These are phyloP conservation scores for Ophidiomyces ophidiicola DNA, from an alignment of 2,329 filamentous ascomycete genomes.

Conservation along the genomic window DNA sequence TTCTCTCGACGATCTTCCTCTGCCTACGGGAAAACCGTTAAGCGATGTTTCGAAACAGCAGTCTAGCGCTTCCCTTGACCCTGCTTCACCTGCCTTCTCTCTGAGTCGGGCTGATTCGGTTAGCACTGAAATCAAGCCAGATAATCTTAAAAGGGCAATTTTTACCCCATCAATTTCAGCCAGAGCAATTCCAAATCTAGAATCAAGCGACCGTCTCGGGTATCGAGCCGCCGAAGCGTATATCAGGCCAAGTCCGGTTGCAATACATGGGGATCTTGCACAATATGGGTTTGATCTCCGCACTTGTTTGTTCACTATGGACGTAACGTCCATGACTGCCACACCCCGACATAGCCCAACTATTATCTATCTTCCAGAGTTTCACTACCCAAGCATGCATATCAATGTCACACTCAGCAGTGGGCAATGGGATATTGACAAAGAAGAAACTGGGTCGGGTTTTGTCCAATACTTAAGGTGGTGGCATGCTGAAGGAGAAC, in stretches of 20 bases:
- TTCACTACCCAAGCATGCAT: slow-evolving; percentile 70
- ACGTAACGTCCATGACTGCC: slow-evolving; percentile 49
- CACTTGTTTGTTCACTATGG: slow-evolving; percentile 63
- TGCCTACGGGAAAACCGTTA: slow-evolving; percentile 29
- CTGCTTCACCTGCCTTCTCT: slow-evolving; percentile 43
- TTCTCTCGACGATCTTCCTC: slow-evolving; percentile 64
- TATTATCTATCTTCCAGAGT: slow-evolving; percentile 74
- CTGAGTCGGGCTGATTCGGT: slow-evolving; percentile 37
- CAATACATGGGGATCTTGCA: slow-evolving; percentile 57
- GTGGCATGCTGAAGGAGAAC: slow-evolving; percentile 85
- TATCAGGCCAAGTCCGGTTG: slow-evolving; percentile 69
- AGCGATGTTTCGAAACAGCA: slow-evolving; percentile 26
- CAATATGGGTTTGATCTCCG: slow-evolving; percentile 72
- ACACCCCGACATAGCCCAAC: slow-evolving; percentile 59
- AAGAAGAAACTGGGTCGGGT: slow-evolving; percentile 56
- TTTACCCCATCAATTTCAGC: slow-evolving; percentile 46
- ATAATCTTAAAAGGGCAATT: slow-evolving; percentile 62
- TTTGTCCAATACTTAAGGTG: slow-evolving; percentile 67
- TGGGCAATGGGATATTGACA: slow-evolving; percentile 79
- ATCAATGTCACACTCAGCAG: slow-evolving; percentile 64
- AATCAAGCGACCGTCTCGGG: slow-evolving; percentile 54
- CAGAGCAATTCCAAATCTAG: slow-evolving; percentile 40
- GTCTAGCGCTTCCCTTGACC: slow-evolving; percentile 28
- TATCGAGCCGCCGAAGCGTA: slow-evolving; percentile 88
- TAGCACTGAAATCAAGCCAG: slow-evolving; percentile 50